Conservation (phyloP, 2,329 filamentous ascomycete species). For the Nemania sp. region DNA sequence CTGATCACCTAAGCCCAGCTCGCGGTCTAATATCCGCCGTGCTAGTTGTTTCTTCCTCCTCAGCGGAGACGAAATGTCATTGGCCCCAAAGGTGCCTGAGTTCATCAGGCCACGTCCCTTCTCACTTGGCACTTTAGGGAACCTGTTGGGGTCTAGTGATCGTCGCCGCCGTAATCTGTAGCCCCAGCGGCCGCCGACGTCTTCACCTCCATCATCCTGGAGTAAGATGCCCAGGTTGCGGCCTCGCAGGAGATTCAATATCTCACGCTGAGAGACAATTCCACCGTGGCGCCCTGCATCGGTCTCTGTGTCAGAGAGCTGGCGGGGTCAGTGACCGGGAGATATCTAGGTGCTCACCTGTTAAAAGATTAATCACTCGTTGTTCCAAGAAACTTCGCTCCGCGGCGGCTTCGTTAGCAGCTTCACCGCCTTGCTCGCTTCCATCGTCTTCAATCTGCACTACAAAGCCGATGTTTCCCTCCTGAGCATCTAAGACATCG, state of each 20-base stretch:
- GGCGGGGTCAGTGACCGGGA: constrained; percentile 2
- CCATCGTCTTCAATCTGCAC: constrained; percentile 40
- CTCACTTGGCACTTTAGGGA: constrained; percentile 83
- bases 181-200: constrained; percentile 44
- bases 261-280: constrained; percentile 41
- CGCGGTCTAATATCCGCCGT: constrained; percentile 75
- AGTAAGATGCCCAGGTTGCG: constrained; percentile 44
- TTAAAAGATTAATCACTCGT: constrained; percentile 36
- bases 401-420: constrained; percentile 22
- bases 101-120: constrained; percentile 78
- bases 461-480: constrained; percentile 35
- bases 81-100: constrained; percentile 77
- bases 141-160: constrained; percentile 58
- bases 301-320: constrained; percentile 35
- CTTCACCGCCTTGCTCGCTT: constrained; percentile 33
- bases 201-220: constrained; percentile 41
- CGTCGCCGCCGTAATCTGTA: constrained; percentile 50
- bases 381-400: constrained; percentile 27
- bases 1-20: constrained; percentile 71
- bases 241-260: constrained; percentile 47
- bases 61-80: constrained; percentile 52
- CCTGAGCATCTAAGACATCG: constrained; percentile 33
- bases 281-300: constrained; percentile 32
- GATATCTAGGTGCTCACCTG: constrained; percentile 33
- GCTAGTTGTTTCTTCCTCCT: constrained; percentile 64